Percentiles rank a stretch among this genome's conserved stretches.
Conservation (phyloP, 108 stramenopile species). For the Nannochloropsis salina region DNA sequence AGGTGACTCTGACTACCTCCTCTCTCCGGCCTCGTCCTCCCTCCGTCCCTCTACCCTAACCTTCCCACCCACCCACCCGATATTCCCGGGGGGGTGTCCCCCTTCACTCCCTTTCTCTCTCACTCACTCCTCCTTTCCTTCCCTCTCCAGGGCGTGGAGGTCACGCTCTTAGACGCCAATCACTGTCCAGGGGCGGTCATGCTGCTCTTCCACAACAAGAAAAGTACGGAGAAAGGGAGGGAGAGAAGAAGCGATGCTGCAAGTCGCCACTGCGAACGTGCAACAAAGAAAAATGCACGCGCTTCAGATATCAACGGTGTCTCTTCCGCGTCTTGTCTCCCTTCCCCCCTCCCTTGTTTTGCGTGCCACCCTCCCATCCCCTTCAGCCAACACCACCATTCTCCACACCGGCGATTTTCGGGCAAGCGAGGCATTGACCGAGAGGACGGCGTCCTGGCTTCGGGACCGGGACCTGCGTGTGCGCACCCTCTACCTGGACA, state of each 20-base stretch:
- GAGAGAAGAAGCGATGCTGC: neutral
- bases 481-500: conserved; percentile 62
- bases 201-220: conserved; percentile 60
- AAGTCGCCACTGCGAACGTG: too few relatives aligned
- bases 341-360: neutral
- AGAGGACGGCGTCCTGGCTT: conserved; percentile 44
- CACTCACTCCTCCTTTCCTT: neutral
- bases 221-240: neutral
- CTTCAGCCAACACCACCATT: conserved; percentile 54
- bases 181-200: conserved; percentile 80
- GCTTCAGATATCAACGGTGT: neutral
- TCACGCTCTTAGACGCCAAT: conserved; percentile 65
- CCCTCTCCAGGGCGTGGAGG: conserved; percentile 35
- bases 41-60: neutral
- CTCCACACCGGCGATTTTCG: conserved; percentile 68
- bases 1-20: neutral
- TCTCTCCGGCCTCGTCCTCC: neutral
- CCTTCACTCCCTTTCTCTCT: neutral
- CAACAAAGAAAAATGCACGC: neutral
- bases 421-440: conserved; percentile 44
- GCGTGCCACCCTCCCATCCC: conserved; percentile 26
- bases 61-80: neutral
- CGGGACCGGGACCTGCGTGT: conserved; percentile 35
- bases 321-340: neutral
- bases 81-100: conserved; percentile 9